Conservation (phyloP, 345 rosid species). For the Eucalyptus guilfoylei region DNA sequence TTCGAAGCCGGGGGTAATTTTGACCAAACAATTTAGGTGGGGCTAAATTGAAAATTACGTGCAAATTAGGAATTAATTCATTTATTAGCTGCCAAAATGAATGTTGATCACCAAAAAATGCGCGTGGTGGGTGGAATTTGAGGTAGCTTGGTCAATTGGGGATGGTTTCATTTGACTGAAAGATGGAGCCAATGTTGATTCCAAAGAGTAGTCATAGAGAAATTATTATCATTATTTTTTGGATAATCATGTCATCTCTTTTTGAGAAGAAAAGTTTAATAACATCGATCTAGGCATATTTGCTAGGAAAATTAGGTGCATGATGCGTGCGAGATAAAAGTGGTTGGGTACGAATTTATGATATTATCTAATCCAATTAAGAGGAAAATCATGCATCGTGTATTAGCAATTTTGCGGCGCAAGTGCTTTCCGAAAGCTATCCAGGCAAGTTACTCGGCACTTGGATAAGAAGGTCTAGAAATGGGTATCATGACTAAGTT, state of each 20-base stretch:
- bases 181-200: not conserved
- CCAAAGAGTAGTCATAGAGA: not conserved
- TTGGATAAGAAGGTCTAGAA: not conserved
- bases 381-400: not conserved
- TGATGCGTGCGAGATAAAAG: not conserved
- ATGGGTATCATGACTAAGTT: not conserved
- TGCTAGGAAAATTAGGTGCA: not conserved
- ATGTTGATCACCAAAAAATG: not conserved
- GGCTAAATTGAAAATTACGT: not conserved
- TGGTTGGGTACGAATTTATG: not conserved
- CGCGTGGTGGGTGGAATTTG: not conserved
- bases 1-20: not conserved
- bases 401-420: not conserved
- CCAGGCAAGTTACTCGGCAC: not conserved
- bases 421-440: not conserved
- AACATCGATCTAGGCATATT: not conserved
- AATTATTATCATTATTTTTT: not conserved
- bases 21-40: not conserved
- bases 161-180: not conserved
- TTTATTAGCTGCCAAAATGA: not conserved
- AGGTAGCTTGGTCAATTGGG: not conserved
- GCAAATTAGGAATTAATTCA: not conserved
- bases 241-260: not conserved
- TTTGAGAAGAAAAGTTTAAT: too few relatives aligned
- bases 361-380: not conserved